Percentiles rank a stretch among this genome's conserved stretches.
Conservation (phyloP, 2,329 filamentous ascomycete species). For the Xylariaceae sp. region DNA sequence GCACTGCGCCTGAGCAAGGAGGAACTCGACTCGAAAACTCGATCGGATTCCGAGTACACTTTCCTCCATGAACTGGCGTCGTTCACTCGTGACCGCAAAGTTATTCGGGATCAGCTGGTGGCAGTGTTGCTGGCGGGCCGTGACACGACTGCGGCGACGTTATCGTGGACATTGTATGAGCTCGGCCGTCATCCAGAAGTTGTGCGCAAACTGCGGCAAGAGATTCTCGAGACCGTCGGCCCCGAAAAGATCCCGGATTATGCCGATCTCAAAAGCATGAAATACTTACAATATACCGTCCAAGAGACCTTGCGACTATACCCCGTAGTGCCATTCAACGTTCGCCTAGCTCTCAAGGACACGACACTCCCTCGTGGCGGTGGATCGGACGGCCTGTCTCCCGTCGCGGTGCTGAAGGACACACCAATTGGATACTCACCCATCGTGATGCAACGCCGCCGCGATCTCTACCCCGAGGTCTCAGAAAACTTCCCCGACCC, state of each 20-base stretch:
- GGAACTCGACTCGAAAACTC: slow-evolving; percentile 71
- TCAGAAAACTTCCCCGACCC: slow-evolving; percentile 46
- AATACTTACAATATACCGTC: slow-evolving; percentile 71
- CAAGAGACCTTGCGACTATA: slow-evolving; percentile 78
- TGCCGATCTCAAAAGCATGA: slow-evolving; percentile 81
- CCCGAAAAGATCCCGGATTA: slow-evolving; percentile 65
- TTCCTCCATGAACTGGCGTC: slow-evolving; percentile 83
- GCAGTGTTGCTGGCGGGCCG: slow-evolving; percentile 79
- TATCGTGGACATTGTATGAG: slow-evolving; percentile 83
- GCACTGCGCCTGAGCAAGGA: slow-evolving; percentile 66
- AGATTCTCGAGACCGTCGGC: slow-evolving; percentile 70
- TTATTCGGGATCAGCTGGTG: slow-evolving; percentile 81
- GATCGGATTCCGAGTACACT: slow-evolving; percentile 70
- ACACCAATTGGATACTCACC: slow-evolving; percentile 65
- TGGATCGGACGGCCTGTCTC: slow-evolving; percentile 59
- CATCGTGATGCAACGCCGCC: slow-evolving; percentile 70
- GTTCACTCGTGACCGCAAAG: slow-evolving; percentile 69
- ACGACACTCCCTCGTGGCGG: slow-evolving; percentile 73
- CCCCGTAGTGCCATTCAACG: slow-evolving; percentile 76
- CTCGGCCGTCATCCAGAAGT: slow-evolving; percentile 68
- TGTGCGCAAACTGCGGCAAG: slow-evolving; percentile 65
- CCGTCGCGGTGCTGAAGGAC: slow-evolving; percentile 65
- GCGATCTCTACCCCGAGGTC: slow-evolving; percentile 56
- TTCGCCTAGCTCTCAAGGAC: slow-evolving; percentile 68
- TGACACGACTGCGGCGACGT: slow-evolving; percentile 80